Percentiles rank a stretch among this genome's conserved stretches.
These are phyloP conservation scores for Stipa capillata DNA, from an alignment of 176 grass and related monocot genomes.

Conservation along the genomic window DNA sequence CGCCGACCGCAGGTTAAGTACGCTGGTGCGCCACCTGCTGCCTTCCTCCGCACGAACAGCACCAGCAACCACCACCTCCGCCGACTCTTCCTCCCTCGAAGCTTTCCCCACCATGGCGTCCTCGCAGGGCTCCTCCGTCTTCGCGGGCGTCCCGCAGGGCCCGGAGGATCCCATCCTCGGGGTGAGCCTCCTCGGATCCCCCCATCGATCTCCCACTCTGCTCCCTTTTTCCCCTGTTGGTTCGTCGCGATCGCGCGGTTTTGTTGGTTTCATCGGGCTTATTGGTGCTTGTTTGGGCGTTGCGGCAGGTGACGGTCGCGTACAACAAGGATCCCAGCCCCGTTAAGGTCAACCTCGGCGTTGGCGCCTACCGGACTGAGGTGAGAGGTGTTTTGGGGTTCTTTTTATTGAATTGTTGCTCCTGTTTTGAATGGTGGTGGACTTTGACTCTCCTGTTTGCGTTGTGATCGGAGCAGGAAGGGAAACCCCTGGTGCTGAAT, in stretches of 20 bases:
- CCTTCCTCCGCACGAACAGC: conserved; percentile 27
- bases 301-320: conserved; percentile 74
- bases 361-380: conserved; percentile 97
- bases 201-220: background rate
- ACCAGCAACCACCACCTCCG: background rate
- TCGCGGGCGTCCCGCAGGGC: conserved; percentile 61
- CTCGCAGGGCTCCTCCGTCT: conserved; percentile 47
- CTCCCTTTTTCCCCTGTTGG: background rate
- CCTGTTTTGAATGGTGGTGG: background rate
- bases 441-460: background rate
- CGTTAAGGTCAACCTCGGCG: conserved; percentile 87
- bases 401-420: background rate
- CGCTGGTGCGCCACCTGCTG: conserved; percentile 65
- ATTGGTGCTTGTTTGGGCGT: background rate
- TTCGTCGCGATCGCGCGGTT: conserved; percentile 5
- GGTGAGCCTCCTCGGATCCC: conserved; percentile 16
- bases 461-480: conserved; percentile 55
- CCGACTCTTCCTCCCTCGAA: conserved; percentile 22
- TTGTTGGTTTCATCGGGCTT: background rate
- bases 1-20: conserved; percentile 68
- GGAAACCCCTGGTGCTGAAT: conserved; percentile 93
- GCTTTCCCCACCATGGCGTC: conserved; percentile 48
- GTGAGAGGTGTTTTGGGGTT: conserved; percentile 24
- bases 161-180: conserved; percentile 98
- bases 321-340: conserved; percentile 98